Evolutionary conservation across 805 yeast genomes (phyloP).

Genomic region (Isabelozyma pseudorhagii): DNA sequence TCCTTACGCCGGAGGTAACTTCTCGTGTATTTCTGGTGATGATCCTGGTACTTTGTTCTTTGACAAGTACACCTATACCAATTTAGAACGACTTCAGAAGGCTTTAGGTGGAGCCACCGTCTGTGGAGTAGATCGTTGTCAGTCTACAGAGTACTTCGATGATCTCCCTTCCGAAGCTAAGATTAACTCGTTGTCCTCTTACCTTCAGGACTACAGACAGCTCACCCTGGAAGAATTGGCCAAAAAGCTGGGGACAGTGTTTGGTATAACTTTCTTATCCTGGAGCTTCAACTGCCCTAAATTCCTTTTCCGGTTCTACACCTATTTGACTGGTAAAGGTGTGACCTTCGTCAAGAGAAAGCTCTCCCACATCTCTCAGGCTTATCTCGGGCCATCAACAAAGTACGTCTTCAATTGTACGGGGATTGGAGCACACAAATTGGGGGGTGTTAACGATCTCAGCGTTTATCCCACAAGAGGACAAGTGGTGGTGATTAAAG

Average conservation of each 20-base stretch:
- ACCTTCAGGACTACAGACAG: conserved; percentile 44
- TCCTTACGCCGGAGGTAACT: conserved; percentile 64
- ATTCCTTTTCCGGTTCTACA: conserved; percentile 48
- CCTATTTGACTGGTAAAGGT: conserved; percentile 44
- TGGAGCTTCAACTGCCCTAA: conserved; percentile 75
- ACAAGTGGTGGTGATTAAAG: conserved; percentile 69
- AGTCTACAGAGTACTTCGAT: conserved; percentile 64
- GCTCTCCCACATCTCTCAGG: conserved; percentile 56
- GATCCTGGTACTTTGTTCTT: conserved; percentile 42
- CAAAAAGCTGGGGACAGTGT: conserved; percentile 46
- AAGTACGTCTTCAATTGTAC: conserved; percentile 69
- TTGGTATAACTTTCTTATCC: conserved; percentile 55
- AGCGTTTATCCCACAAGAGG: conserved; percentile 73
- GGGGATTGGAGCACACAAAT: conserved; percentile 62
- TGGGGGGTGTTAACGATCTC: conserved; percentile 65
- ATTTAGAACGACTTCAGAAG: conserved; percentile 40
- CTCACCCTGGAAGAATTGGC: conserved; percentile 35
- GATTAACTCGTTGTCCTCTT: conserved; percentile 44
- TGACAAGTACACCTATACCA: conserved; percentile 57
- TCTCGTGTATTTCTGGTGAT: conserved; percentile 51
- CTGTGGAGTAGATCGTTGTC: conserved; percentile 53
- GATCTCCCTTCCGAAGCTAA: conserved; percentile 43
- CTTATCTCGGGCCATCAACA: conserved; percentile 33
- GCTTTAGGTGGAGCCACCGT: conserved; percentile 46
- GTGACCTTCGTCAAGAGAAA: conserved; percentile 48